Base-by-base conservation (phyloP, 768 basidiomycete genomes). In the Ramaria sp. region DNA sequence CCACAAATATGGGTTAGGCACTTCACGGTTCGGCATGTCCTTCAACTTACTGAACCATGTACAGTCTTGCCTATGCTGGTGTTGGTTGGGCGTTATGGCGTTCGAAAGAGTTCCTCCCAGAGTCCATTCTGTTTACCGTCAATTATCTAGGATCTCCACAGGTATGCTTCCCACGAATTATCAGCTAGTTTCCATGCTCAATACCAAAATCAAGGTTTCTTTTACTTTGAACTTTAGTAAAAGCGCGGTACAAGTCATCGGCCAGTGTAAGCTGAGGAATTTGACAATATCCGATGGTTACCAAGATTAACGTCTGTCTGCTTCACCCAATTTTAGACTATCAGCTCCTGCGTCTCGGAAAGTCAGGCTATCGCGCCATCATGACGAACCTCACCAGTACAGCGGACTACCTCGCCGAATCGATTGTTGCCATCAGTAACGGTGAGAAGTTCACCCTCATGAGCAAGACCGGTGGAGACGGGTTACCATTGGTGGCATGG, bases 31-130 rank as follows among this genome's bases (percentile, higher is more conserved):
- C 57, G 63, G 5, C 63, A 64, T 37, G 50, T 16, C 22, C 15
- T 18, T 24, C 15, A 50, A 4, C 28, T 24, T 6, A 20, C 48
- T 41, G 27, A 45, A 13, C 20, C 45, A 22, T 47, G 12, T 39
- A 27, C 52, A 56, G 59, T 39, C 65, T 70, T 27, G 67, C 67
- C 36, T 79, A 78, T 57, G 71, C 75, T 22, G 77, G 77, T 36
- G 61, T 79, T 20, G 82, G 83, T 5, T 83, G 81, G 79, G 68
- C 82, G 37, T 60, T 85, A 44, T 83, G 80, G 79, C 68, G 77
- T 48, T 73, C 79, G 56, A 75, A 80, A 59, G 70, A 70, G 32
- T 73, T 69, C 59, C 65, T 85, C 36, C 82, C 81, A 50, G 78
- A 81, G 58, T 73, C 83, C 54, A 65, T 85, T 36, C 71, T 85